Conservation (phyloP, 148 eudicot species). For the Drosera capensis region DNA sequence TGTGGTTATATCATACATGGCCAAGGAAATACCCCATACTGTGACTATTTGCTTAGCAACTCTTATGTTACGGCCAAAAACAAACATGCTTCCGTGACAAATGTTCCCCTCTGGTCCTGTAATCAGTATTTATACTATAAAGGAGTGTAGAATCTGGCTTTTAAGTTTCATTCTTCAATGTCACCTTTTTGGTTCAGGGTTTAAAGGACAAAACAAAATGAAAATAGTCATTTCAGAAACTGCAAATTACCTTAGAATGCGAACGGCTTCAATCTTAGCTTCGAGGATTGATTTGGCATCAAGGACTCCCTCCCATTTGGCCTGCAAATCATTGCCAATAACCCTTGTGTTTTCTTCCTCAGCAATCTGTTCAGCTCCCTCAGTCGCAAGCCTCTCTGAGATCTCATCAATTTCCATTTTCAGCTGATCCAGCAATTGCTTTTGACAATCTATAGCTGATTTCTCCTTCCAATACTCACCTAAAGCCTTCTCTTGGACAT, state of each 20-base stretch:
- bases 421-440: slow-evolving; percentile 50
- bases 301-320: slow-evolving; percentile 44
- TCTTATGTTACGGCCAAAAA: no score
- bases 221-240: no score
- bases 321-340: slow-evolving; percentile 23
- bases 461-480: slow-evolving; percentile 46
- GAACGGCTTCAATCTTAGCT: slow-evolving; percentile 84
- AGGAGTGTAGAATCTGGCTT: no score
- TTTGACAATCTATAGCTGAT: slow-evolving; percentile 83
- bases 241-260: slow-evolving; percentile 87
- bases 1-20: no score
- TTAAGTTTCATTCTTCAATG: no score
- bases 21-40: no score
- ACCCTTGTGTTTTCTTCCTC: slow-evolving; percentile 28
- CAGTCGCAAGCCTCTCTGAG: slow-evolving; percentile 45
- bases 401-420: slow-evolving; percentile 57
- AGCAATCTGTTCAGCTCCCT: slow-evolving; percentile 30
- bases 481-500: slow-evolving; percentile 29
- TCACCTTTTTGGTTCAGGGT: no score
- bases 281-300: slow-evolving; percentile 66
- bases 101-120: no score
- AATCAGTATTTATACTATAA: no score
- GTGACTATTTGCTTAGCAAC: no score
- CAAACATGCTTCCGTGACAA: no score
- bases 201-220: no score